Evolutionary conservation across 345 rosid genomes (phyloP).

Genomic region (Gossypioides kirkii): DNA sequence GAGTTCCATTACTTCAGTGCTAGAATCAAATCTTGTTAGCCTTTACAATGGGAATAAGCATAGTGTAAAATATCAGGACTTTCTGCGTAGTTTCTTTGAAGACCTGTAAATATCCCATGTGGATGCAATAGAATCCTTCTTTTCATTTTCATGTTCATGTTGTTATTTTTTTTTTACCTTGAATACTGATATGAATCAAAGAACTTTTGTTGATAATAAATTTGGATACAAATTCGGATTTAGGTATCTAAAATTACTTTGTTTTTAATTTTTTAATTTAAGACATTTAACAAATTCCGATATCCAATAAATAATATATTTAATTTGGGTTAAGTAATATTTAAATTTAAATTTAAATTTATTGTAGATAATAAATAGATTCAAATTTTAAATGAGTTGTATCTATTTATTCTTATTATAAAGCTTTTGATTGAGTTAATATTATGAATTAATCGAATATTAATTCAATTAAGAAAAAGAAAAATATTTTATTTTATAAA

Average conservation of each 20-base stretch:
- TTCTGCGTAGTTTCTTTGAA: background rate
- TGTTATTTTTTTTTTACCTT: background rate
- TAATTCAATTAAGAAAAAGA: no score
- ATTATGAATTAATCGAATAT: no score
- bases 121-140: background rate
- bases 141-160: background rate
- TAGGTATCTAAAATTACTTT: background rate
- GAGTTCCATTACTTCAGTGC: conserved; percentile 19
- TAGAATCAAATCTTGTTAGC: background rate
- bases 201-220: background rate
- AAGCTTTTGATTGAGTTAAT: no score
- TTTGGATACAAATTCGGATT: background rate
- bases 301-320: no score
- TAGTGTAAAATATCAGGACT: background rate
- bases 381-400: no score
- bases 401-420: no score
- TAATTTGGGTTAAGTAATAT: no score
- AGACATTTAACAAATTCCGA: no score
- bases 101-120: background rate
- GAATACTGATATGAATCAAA: background rate
- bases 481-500: no score
- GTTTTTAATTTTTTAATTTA: no score
- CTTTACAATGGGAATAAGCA: background rate
- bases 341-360: no score
- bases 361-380: no score